A percentile compares a stretch with the other conserved stretches of the same genome.
Conservation (phyloP, 2,329 filamentous ascomycete genomes). For the Fusarium lyarnte region DNA sequence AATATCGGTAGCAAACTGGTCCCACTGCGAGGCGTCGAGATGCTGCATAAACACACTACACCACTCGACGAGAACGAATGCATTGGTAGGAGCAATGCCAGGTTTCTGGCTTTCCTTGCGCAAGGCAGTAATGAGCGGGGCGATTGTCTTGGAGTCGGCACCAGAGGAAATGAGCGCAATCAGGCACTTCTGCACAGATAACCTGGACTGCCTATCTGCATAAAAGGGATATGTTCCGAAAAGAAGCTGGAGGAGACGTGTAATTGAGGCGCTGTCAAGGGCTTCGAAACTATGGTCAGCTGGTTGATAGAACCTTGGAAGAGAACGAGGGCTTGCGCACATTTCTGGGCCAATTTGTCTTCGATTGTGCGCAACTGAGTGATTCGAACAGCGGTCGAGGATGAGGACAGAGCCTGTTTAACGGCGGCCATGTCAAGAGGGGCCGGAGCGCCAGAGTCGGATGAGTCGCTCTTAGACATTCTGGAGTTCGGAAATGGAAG, state of each 20-base stretch:
- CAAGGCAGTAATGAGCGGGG: constrained; percentile 72
- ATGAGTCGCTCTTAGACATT: constrained; percentile 50
- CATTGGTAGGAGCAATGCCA: constrained; percentile 79
- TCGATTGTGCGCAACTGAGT: constrained; percentile 64
- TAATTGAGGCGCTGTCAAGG: constrained; percentile 59
- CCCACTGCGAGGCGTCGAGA: constrained; percentile 70
- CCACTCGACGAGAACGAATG: constrained; percentile 93
- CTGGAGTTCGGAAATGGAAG: constrained; percentile 38
- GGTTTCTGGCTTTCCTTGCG: constrained; percentile 79
- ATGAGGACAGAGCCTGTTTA: constrained; percentile 65
- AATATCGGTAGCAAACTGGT: constrained; percentile 71
- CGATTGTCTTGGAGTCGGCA: constrained; percentile 65
- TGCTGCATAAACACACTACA: constrained; percentile 81
- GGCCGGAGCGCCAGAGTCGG: constrained; percentile 56
- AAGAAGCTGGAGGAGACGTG: constrained; percentile 73
- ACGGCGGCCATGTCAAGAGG: constrained; percentile 61
- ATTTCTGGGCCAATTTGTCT: constrained; percentile 64
- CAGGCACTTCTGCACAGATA: constrained; percentile 85
- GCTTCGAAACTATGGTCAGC: constrained; percentile 49
- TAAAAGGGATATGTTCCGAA: constrained; percentile 92
- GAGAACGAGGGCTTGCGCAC: constrained; percentile 51
- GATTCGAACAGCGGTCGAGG: constrained; percentile 68
- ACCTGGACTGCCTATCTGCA: constrained; percentile 83
- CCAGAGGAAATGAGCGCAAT: constrained; percentile 69
- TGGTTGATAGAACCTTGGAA: constrained; percentile 6